Evolutionary conservation across 2,329 filamentous ascomycete genomes (phyloP), one percentile per base, ranked within the genome.

Genomic region (Eurotiales sp.): DNA sequence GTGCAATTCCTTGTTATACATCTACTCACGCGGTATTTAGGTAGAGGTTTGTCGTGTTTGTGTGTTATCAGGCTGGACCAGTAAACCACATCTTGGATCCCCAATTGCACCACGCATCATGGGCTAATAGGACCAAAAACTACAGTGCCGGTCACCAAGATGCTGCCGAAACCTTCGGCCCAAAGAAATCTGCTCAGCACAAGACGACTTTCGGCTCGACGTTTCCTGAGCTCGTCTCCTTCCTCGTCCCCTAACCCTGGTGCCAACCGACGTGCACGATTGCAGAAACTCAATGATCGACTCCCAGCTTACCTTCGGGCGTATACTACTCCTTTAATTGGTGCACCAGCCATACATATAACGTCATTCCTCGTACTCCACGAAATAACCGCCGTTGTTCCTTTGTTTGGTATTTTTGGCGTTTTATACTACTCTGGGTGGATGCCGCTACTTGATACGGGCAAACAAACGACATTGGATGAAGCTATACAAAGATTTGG

Each of bases 321-420:
- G 47, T 88, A 90, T 72, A 85, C 88, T 0, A 70, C 74, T 1
- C 82, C 83, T 0, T 81, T 99, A 3, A 82, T 85, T 52, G 77
- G 80, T 50, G 90, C 90, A 1, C 93, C 93, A 0, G 70, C 90
- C 40, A 88, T 88, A 1, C 90, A 96, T 71, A 77, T 95, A 37
- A 82, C 86, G 1, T 85, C 92, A 0, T 99, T 99, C 68, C 76
- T 97, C 10, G 75, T 96, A 34, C 79, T 99, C 0, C 93, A 99
- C 74, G 93, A 99, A 70, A 67, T 96, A 40, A 97, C 93, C 0
- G 92, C 93, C 8, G 73, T 96, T 10, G 69, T 92, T 1, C 92
- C 92, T 0, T 72, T 97, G 0, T 67, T 95, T 34, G 85, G 81
- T 0, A 78, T 97, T 1, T 84, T 88, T 19, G 84, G 79, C 1